Percentiles rank a stretch among this genome's conserved stretches.
Conservation (phyloP, 2,329 filamentous ascomycete species). For the Pseudogymnoascus sp. region DNA sequence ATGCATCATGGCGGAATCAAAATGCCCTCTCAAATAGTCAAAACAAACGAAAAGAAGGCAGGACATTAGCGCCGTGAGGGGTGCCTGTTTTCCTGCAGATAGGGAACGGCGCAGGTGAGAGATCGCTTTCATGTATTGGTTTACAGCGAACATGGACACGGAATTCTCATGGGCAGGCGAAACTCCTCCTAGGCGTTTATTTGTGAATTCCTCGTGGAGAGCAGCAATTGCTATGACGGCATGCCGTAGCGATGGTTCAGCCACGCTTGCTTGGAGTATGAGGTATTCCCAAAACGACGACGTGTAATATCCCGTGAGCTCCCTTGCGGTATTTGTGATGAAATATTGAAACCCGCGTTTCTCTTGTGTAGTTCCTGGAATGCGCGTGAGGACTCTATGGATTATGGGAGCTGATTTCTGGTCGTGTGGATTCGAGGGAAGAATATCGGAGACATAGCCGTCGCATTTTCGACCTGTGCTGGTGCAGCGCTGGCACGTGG, state of each 20-base stretch:
- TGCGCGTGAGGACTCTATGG: background rate
- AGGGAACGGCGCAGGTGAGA: slow-evolving; percentile 21
- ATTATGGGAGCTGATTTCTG: background rate
- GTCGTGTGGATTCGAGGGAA: slow-evolving; percentile 9
- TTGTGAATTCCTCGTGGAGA: slow-evolving; percentile 24
- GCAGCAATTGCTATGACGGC: slow-evolving; percentile 25
- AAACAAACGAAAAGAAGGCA: slow-evolving; percentile 27
- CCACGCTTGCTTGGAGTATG: slow-evolving; percentile 22
- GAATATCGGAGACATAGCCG: slow-evolving; percentile 15
- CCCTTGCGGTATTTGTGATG: slow-evolving; percentile 19
- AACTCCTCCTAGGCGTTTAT: slow-evolving; percentile 11
- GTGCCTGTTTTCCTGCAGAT: slow-evolving; percentile 17
- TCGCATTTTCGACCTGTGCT: slow-evolving; percentile 23
- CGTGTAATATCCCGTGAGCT: slow-evolving; percentile 24
- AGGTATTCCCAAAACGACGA: slow-evolving; percentile 23
- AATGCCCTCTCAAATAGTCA: slow-evolving; percentile 24
- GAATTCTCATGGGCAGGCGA: background rate
- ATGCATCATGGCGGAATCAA: slow-evolving; percentile 25
- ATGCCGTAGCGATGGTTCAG: slow-evolving; percentile 23
- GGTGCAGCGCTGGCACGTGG: slow-evolving; percentile 24
- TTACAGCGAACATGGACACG: slow-evolving; percentile 19
- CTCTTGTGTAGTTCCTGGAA: slow-evolving; percentile 22
- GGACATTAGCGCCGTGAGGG: slow-evolving; percentile 23
- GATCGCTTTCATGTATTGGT: slow-evolving; percentile 27
- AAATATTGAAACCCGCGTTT: slow-evolving; percentile 25